Evolutionary conservation across 2,329 filamentous ascomycete genomes (phyloP).

Genomic region (Claviceps pusilla): DNA sequence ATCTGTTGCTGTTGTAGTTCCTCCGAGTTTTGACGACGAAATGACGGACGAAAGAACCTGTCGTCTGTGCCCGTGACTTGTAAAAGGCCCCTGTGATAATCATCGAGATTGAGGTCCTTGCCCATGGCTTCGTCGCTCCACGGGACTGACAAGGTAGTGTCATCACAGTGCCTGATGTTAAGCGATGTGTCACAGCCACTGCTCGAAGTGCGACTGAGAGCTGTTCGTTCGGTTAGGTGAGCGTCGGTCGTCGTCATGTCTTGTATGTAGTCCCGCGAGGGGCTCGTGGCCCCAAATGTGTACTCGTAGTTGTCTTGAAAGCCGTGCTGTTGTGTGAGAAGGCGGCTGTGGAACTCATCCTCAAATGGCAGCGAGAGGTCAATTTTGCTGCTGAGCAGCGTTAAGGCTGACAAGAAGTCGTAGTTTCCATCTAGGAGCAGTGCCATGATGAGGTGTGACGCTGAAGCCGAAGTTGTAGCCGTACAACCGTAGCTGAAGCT

Average conservation of each 20-base stretch:
- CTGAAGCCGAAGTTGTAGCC: background rate
- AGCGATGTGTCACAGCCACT: background rate
- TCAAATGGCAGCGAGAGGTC: slow-evolving; percentile 2
- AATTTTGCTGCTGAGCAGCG: background rate
- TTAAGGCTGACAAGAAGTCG: slow-evolving; percentile 1
- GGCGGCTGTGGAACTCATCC: background rate
- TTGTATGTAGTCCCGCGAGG: background rate
- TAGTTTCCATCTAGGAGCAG: background rate
- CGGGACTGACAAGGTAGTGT: background rate
- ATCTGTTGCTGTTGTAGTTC: background rate
- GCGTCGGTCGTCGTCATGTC: background rate
- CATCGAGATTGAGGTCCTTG: background rate
- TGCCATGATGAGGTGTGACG: background rate
- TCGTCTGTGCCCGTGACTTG: background rate
- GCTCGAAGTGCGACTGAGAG: background rate
- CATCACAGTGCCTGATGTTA: background rate
- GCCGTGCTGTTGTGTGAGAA: background rate
- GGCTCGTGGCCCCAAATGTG: background rate
- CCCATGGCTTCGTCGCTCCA: background rate
- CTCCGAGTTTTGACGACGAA: background rate
- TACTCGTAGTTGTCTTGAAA: background rate
- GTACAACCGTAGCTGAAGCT: background rate
- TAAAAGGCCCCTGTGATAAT: slow-evolving; percentile 1
- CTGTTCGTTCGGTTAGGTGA: background rate
- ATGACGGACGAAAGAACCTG: background rate